Percentiles rank a stretch among this genome's conserved stretches.
Conservation (phyloP, 805 yeast genomes). For the Torulaspora quercuum region DNA sequence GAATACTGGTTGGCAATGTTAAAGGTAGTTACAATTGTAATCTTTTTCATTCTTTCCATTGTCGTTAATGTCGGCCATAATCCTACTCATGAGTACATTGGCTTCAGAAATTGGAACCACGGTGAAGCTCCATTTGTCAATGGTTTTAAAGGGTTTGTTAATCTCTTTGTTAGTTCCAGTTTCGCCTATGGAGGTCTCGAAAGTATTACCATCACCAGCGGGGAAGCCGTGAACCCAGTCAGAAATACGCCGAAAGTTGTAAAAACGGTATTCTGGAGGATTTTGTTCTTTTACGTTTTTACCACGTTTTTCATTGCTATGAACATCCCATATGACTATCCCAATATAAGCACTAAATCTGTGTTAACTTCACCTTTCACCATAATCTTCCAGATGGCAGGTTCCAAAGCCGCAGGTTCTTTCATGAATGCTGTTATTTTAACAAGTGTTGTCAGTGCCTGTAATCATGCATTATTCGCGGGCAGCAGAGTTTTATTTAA, state of each 20-base stretch:
- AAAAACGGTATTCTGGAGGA: constrained; percentile 56
- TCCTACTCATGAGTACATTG: constrained; percentile 49
- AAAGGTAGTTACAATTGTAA: constrained; percentile 55
- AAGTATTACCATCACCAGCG: constrained; percentile 48
- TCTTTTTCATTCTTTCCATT: constrained; percentile 54
- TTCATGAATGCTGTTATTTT: constrained; percentile 53
- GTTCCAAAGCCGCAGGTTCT: constrained; percentile 49
- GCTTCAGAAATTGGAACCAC: constrained; percentile 52
- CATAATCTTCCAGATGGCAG: constrained; percentile 49
- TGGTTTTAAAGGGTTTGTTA: constrained; percentile 52
- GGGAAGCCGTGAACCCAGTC: constrained; percentile 56
- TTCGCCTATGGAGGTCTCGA: constrained; percentile 52
- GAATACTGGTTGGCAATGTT: constrained; percentile 57
- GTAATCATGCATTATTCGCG: constrained; percentile 52
- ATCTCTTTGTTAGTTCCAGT: constrained; percentile 49
- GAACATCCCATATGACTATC: constrained; percentile 57
- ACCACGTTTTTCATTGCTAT: constrained; percentile 58
- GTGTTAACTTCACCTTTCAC: constrained; percentile 45
- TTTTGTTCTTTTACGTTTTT: constrained; percentile 52
- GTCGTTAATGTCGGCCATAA: constrained; percentile 60
- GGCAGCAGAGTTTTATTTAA: constrained; percentile 49
- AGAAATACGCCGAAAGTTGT: constrained; percentile 58
- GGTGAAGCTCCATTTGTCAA: constrained; percentile 52
- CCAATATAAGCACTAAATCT: constrained; percentile 36
- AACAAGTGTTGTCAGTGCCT: constrained; percentile 53